Conservation (phyloP, 352 stramenopile species). For the Phytophthora kernoviae region DNA sequence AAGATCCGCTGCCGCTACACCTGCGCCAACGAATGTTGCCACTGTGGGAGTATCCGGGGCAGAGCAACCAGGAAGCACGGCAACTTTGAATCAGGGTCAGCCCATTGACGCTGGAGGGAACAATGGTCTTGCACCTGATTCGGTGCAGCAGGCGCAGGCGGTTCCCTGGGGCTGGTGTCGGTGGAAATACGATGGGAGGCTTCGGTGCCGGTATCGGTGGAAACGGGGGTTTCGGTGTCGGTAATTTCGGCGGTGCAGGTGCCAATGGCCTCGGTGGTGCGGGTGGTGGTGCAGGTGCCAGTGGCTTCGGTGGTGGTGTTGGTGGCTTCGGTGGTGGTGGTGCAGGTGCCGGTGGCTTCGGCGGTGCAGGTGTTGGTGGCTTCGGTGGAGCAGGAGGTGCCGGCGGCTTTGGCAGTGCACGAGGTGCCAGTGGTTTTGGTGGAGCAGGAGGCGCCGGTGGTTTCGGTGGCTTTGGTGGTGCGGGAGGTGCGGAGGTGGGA, state of each 20-base stretch:
- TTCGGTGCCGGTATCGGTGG: background rate
- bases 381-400: background rate
- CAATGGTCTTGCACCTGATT: background rate
- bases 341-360: slow-evolving; percentile 4
- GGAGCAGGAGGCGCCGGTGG: background rate
- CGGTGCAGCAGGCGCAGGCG: background rate
- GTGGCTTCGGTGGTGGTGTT: background rate
- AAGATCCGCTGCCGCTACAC: slow-evolving; percentile 10
- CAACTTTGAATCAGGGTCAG: background rate
- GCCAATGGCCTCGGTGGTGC: no score
- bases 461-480: slow-evolving; percentile 5
- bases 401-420: background rate
- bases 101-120: background rate
- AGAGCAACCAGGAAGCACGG: slow-evolving; percentile 9
- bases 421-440: slow-evolving; percentile 1
- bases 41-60: background rate
- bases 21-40: slow-evolving; percentile 19
- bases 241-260: no score
- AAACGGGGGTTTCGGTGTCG: slow-evolving; percentile 4
- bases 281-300: no score
- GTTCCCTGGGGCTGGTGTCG: background rate
- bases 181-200: slow-evolving; percentile 7
- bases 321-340: slow-evolving; percentile 10
- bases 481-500: background rate
- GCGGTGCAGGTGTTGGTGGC: slow-evolving; percentile 5